phyloP scores from a whole-genome alignment of 192 early-diverging fungal species.

The Phycomyces blakesleeanus region DNA sequence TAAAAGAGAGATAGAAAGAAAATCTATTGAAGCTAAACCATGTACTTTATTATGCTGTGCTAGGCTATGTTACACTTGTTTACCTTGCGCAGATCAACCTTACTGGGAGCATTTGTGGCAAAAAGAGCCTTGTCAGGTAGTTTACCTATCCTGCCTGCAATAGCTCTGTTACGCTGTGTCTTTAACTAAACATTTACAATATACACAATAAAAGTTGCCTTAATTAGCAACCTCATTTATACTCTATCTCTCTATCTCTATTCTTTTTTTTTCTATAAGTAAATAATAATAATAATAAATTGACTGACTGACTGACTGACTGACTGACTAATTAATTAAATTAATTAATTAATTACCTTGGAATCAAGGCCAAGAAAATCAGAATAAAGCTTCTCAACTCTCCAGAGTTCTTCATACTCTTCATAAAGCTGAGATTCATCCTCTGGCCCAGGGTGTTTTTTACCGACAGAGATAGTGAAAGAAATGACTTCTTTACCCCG shows the following conservation, averaged over 20 bases:
- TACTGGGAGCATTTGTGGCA: slow-evolving; percentile 73
- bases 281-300: too few relatives aligned
- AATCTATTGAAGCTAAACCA: background rate
- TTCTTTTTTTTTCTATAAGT: too few relatives aligned
- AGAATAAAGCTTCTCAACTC: slow-evolving; percentile 82
- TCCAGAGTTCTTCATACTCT: slow-evolving; percentile 66
- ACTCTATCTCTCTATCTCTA: too few relatives aligned
- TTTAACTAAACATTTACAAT: slow-evolving; percentile 9
- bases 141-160: slow-evolving; percentile 58
- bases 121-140: slow-evolving; percentile 85
- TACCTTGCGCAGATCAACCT: slow-evolving; percentile 82
- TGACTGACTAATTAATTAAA: too few relatives aligned
- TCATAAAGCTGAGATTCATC: slow-evolving; percentile 25
- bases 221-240: too few relatives aligned
- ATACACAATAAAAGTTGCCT: background rate
- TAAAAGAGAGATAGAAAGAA: too few relatives aligned
- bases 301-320: too few relatives aligned
- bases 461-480: slow-evolving; percentile 49
- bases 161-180: slow-evolving; percentile 10
- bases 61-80: background rate
- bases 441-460: slow-evolving; percentile 20
- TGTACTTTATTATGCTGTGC: background rate
- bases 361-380: slow-evolving; percentile 81
- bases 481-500: slow-evolving; percentile 68
- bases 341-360: slow-evolving; percentile 62